A percentile compares a stretch with the other conserved stretches of the same genome.
Evolutionary conservation across 1,284 basidiomycete species (phyloP).

Genomic region (Wolfiporia cocos): DNA sequence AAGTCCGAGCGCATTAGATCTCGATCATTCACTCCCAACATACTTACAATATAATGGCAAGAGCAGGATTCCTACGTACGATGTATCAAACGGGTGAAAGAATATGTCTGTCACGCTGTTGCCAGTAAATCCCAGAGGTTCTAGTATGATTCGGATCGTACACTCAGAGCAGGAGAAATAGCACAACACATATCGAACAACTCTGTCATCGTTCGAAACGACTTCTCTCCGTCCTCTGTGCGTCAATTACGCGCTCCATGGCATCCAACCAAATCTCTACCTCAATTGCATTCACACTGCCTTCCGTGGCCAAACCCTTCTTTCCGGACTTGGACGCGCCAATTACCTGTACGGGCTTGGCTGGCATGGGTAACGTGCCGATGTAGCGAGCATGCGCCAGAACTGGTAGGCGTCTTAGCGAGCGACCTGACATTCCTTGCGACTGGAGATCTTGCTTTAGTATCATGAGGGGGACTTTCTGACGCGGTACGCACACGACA

Average conservation of each 20-base stretch:
- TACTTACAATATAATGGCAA: too few species aligned
- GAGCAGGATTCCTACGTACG: too few species aligned
- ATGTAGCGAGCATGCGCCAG: slow-evolving; percentile 1
- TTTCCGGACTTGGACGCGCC: slow-evolving; percentile 7
- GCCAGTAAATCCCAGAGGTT: neutral
- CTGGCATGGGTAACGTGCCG: slow-evolving; percentile 11
- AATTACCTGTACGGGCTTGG: slow-evolving; percentile 10
- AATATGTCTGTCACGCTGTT: too few species aligned
- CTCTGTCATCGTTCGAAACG: slow-evolving; percentile 25
- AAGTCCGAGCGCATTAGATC: too few species aligned
- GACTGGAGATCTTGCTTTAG: slow-evolving; percentile 20
- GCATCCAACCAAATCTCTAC: slow-evolving; percentile 70
- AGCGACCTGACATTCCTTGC: slow-evolving; percentile 85
- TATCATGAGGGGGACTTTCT: too few species aligned
- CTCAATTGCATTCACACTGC: slow-evolving; percentile 27
- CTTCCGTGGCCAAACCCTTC: neutral
- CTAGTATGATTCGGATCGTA: neutral
- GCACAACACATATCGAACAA: neutral
- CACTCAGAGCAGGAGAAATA: neutral
- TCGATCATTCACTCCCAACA: too few species aligned
- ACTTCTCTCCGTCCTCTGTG: slow-evolving; percentile 47
- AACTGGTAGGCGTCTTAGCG: slow-evolving; percentile 85
- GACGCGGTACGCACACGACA: slow-evolving; percentile 58
- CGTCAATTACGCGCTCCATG: slow-evolving; percentile 67
- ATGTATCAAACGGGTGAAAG: too few species aligned